phyloP scores from a whole-genome alignment of 139 green algal genomes.

The Eudorina sp. region DNA sequence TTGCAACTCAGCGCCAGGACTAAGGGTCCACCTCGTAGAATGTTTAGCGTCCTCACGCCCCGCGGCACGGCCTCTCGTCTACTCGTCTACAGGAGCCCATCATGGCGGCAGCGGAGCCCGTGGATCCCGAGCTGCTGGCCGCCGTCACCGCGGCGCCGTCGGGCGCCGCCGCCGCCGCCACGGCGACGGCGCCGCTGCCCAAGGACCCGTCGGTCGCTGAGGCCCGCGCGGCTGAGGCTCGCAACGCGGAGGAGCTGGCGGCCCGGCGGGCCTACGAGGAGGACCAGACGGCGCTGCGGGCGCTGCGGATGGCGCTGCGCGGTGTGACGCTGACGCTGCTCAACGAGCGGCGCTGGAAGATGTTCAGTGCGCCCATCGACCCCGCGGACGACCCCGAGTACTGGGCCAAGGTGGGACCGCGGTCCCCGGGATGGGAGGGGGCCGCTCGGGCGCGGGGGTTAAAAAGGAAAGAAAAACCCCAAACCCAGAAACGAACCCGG shows the following conservation, averaged over 20 bases:
- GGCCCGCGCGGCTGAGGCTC: slow-evolving; percentile 12
- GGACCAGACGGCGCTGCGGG: slow-evolving; percentile 70
- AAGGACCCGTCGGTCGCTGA: slow-evolving; percentile 50
- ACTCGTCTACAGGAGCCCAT: slow-evolving; percentile 19
- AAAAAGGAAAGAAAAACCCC: too few relatives aligned
- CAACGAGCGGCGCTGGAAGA: slow-evolving; percentile 66
- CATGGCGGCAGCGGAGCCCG: slow-evolving; percentile 12
- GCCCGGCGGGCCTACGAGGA: slow-evolving; percentile 60
- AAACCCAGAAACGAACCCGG: too few relatives aligned
- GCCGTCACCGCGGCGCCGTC: not conserved
- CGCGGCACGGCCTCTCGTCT: too few relatives aligned
- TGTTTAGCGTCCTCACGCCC: too few relatives aligned
- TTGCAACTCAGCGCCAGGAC: too few relatives aligned
- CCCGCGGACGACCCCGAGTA: slow-evolving; percentile 66
- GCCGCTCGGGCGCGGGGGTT: not conserved
- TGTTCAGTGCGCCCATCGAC: slow-evolving; percentile 64
- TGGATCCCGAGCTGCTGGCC: not conserved
- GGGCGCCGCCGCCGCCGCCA: not conserved
- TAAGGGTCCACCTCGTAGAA: too few relatives aligned
- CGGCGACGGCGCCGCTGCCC: slow-evolving; percentile 52
- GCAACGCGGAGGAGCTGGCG: slow-evolving; percentile 23
- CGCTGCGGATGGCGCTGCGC: slow-evolving; percentile 80
- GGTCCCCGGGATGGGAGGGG: too few relatives aligned
- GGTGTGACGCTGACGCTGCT: slow-evolving; percentile 73
- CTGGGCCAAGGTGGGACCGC: slow-evolving; percentile 57